Percentiles rank a stretch among this genome's conserved stretches.
These are phyloP conservation scores for Malus orientalis DNA, from an alignment of 306 rosid species.

Conservation along the genomic window DNA sequence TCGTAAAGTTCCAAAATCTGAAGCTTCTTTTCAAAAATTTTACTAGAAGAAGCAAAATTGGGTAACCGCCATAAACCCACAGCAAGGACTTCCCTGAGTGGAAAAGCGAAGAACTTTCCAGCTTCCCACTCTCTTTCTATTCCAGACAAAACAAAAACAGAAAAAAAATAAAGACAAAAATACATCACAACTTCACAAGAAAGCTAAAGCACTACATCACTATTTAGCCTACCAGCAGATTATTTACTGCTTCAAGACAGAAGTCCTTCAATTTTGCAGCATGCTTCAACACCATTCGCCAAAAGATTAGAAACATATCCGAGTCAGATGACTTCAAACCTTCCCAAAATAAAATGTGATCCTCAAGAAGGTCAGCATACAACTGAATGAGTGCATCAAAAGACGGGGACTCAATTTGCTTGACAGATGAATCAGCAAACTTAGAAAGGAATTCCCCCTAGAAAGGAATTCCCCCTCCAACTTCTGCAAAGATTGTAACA, in stretches of 20 bases:
- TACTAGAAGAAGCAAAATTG: slow-evolving; percentile 46
- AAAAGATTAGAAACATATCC: slow-evolving; percentile 47
- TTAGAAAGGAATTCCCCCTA: slow-evolving; percentile 49
- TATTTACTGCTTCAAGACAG: slow-evolving; percentile 42
- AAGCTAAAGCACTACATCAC: slow-evolving; percentile 5
- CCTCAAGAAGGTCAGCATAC: slow-evolving; percentile 51
- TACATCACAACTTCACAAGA: slow-evolving; percentile 5
- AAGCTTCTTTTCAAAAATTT: slow-evolving; percentile 44
- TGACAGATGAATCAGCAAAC: slow-evolving; percentile 11
- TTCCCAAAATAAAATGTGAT: slow-evolving; percentile 59
- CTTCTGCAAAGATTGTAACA: slow-evolving; percentile 42
- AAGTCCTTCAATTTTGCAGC: slow-evolving; percentile 39
- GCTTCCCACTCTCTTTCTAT: slow-evolving; percentile 47
- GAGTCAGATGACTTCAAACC: slow-evolving; percentile 31
- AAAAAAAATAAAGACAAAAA: not conserved
- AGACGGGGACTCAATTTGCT: not conserved
- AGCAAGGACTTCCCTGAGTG: slow-evolving; percentile 58
- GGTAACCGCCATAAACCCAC: slow-evolving; percentile 93
- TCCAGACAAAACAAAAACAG: not conserved
- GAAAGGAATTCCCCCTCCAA: slow-evolving; percentile 57
- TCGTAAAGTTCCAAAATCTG: slow-evolving; percentile 51
- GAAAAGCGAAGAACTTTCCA: slow-evolving; percentile 21
- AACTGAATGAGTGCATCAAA: slow-evolving; percentile 19
- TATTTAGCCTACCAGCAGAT: slow-evolving; percentile 49
- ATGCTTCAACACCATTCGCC: slow-evolving; percentile 57